Conservation (phyloP, 495 filamentous ascomycete species). For the Penicillium bialowiezense region DNA sequence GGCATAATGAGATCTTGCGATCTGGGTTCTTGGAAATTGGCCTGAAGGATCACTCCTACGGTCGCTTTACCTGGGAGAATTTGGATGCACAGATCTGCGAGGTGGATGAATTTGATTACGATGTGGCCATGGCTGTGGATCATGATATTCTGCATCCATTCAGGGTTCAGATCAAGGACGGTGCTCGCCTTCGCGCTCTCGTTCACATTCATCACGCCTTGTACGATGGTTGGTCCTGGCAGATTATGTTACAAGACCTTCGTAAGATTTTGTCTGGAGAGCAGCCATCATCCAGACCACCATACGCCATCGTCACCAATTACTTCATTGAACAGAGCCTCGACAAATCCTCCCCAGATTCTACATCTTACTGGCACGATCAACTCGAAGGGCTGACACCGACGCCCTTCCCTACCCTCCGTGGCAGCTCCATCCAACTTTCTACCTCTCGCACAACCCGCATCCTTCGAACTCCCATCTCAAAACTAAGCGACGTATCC, state of each 20-base stretch:
- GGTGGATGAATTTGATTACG: conserved; percentile 28
- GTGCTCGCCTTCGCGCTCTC: conserved; percentile 30
- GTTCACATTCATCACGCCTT: conserved; percentile 68
- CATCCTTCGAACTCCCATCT: conserved; percentile 18
- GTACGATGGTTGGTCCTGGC: conserved; percentile 84
- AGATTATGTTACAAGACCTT: conserved; percentile 66
- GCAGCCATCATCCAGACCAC: conserved; percentile 19
- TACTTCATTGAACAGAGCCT: conserved; percentile 33
- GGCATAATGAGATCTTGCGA: conserved; percentile 62
- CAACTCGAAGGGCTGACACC: conserved; percentile 44
- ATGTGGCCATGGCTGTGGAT: conserved; percentile 22
- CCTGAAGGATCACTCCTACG: conserved; percentile 46
- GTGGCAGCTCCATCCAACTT: conserved; percentile 8
- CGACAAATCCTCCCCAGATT: conserved; percentile 39
- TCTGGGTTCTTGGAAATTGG: conserved; percentile 61
- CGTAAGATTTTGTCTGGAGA: conserved; percentile 29
- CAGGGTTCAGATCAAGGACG: conserved; percentile 46
- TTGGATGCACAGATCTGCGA: conserved; percentile 42
- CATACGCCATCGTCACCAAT: conserved; percentile 25
- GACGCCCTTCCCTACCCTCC: conserved; percentile 28
- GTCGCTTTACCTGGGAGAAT: conserved; percentile 59
- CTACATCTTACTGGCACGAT: conserved; percentile 63
- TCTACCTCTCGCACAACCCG: conserved; percentile 32
- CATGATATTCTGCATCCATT: conserved; percentile 56
- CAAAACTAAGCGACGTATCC: conserved; percentile 28